Percentiles rank a stretch among this genome's conserved stretches.
phyloP scores from a whole-genome alignment of 495 filamentous ascomycete genomes.

The Hyaloscypha variabilis region DNA sequence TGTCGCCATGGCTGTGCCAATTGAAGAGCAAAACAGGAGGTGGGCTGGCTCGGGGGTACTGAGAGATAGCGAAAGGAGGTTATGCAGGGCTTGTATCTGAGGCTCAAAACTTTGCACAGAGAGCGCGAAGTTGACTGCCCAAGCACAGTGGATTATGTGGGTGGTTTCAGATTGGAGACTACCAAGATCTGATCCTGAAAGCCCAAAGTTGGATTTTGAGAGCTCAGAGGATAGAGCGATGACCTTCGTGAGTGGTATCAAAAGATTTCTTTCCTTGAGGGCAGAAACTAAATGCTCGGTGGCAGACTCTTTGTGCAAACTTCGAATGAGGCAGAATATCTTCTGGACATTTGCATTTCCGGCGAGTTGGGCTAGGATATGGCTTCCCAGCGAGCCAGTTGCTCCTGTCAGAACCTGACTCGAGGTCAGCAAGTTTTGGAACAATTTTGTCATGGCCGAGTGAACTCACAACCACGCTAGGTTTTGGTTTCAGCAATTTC shows the following conservation, averaged over 20 bases:
- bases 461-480: slow-evolving; percentile 38
- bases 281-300: slow-evolving; percentile 37
- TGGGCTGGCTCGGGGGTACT: slow-evolving; percentile 17
- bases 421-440: not conserved
- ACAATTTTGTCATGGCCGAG: no score
- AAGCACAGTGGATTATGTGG: slow-evolving; percentile 62
- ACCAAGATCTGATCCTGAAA: slow-evolving; percentile 15
- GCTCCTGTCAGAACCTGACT: slow-evolving; percentile 48
- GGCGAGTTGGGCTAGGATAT: slow-evolving; percentile 49
- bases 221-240: slow-evolving; percentile 25
- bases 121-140: slow-evolving; percentile 70
- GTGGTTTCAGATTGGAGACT: slow-evolving; percentile 41
- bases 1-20: slow-evolving; percentile 29
- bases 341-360: slow-evolving; percentile 39
- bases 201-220: slow-evolving; percentile 19
- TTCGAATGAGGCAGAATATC: slow-evolving; percentile 57
- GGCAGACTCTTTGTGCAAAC: slow-evolving; percentile 32
- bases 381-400: slow-evolving; percentile 59
- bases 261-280: slow-evolving; percentile 39
- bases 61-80: slow-evolving; percentile 29
- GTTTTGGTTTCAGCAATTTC: slow-evolving; percentile 35
- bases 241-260: slow-evolving; percentile 31
- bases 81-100: slow-evolving; percentile 54
- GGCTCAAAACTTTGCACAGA: slow-evolving; percentile 52
- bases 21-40: slow-evolving; percentile 40